phyloP scores from a whole-genome alignment of 345 rosid species.

The Boechera stricta region DNA sequence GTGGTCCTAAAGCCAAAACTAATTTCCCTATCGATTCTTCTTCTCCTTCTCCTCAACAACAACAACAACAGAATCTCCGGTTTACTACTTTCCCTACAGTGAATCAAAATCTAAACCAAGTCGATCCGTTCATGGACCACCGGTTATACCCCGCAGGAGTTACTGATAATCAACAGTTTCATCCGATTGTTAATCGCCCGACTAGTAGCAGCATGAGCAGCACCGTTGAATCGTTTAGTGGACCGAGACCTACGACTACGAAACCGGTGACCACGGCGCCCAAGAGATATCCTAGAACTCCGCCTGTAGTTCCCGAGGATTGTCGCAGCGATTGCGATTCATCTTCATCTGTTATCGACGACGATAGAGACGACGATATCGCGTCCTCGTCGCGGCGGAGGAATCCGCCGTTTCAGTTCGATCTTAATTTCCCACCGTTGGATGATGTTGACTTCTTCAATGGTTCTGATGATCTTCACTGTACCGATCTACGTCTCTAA shows the following conservation, averaged over 20 bases:
- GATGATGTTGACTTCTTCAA: constrained; percentile 56
- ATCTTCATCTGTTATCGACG: constrained; percentile 81
- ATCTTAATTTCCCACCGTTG: constrained; percentile 85
- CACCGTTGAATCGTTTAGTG: constrained; percentile 92
- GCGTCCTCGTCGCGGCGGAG: constrained; percentile 57
- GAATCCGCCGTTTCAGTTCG: constrained; percentile 60
- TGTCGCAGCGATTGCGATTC: constrained; percentile 96
- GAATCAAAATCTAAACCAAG: constrained; percentile 21
- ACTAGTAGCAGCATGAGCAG: constrained; percentile 89
- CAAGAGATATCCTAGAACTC: constrained; percentile 57
- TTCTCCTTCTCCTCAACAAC: not conserved
- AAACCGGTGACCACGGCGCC: not conserved
- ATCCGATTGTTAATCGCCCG: constrained; percentile 56
- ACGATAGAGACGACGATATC: constrained; percentile 49
- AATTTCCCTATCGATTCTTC: constrained; percentile 57
- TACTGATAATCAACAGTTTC: too few relatives aligned
- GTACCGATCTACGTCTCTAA: constrained; percentile 81
- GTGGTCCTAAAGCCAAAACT: constrained; percentile 88
- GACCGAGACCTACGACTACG: constrained; percentile 54
- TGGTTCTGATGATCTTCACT: constrained; percentile 65
- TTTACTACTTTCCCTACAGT: not conserved
- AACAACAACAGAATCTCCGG: not conserved
- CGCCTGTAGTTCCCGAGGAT: constrained; percentile 74
- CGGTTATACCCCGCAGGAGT: constrained; percentile 42
- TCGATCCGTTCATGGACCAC: constrained; percentile 51